These are phyloP conservation scores for Collybiopsis luxurians DNA, from an alignment of 768 basidiomycete species.

Conservation along the genomic window DNA sequence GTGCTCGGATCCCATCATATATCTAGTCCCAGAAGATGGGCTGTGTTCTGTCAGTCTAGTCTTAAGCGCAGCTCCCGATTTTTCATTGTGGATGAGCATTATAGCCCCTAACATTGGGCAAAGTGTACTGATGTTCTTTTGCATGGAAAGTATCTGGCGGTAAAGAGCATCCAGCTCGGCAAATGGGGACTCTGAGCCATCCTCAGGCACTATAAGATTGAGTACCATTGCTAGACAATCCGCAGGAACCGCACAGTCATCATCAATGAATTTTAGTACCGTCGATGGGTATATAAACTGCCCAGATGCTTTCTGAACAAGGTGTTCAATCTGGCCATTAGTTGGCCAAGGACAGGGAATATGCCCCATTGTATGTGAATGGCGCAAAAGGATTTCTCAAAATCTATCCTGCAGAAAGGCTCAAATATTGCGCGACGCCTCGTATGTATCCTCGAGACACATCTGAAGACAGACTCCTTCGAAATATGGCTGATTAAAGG, in stretches of 20 bases:
- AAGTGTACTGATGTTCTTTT: neutral
- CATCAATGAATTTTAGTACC: neutral
- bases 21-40: too few species aligned
- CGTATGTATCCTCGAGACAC: neutral
- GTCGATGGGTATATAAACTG: neutral
- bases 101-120: neutral
- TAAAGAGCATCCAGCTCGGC: neutral
- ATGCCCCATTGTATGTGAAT: conserved; percentile 5
- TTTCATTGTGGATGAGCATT: neutral
- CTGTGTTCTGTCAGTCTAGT: too few species aligned
- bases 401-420: conserved; percentile 15
- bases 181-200: neutral
- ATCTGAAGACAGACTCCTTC: neutral
- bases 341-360: conserved; percentile 19
- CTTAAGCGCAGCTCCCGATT: neutral
- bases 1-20: too few species aligned
- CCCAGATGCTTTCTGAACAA: conserved; percentile 13
- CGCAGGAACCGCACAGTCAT: neutral
- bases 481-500: conserved; percentile 1
- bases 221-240: neutral
- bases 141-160: neutral
- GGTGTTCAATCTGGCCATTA: conserved; percentile 5
- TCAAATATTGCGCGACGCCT: conserved; percentile 15
- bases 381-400: conserved; percentile 7
- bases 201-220: neutral